phyloP scores from a whole-genome alignment of 495 filamentous ascomycete species.

The Penicillium parvum region DNA sequence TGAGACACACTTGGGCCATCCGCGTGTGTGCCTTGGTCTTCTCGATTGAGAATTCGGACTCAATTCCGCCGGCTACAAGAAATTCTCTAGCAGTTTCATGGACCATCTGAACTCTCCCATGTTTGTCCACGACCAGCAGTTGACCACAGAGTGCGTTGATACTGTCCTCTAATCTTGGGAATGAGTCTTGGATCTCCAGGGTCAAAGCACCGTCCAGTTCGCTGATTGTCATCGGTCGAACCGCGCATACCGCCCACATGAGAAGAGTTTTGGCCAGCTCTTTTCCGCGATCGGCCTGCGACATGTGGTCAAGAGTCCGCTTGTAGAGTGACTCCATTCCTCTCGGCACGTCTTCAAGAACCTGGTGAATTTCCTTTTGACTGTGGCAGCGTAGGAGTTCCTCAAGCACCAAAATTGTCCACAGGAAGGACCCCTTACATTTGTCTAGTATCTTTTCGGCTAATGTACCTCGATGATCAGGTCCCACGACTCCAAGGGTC shows the following conservation, averaged over 20 bases:
- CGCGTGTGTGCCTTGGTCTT: constrained; percentile 2
- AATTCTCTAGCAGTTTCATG: constrained; percentile 36
- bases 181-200: constrained; percentile 22
- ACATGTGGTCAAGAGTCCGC: constrained; percentile 19
- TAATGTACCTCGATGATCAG: constrained; percentile 10
- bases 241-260: constrained; percentile 27
- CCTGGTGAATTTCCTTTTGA: constrained; percentile 20
- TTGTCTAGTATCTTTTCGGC: constrained; percentile 26
- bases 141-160: constrained; percentile 35
- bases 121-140: constrained; percentile 27
- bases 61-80: constrained; percentile 13
- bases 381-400: constrained; percentile 24
- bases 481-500: constrained; percentile 7
- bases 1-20: constrained; percentile 25
- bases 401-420: constrained; percentile 29
- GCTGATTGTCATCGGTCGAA: constrained; percentile 21
- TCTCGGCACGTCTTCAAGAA: constrained; percentile 29
- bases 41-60: constrained; percentile 27
- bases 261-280: constrained; percentile 28
- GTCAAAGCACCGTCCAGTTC: constrained; percentile 31
- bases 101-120: constrained; percentile 21
- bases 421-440: constrained; percentile 34
- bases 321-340: constrained; percentile 33
- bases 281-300: constrained; percentile 4
- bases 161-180: constrained; percentile 22